phyloP scores from a whole-genome alignment of 129 eudicot species.

The Tanacetum coccineum region DNA sequence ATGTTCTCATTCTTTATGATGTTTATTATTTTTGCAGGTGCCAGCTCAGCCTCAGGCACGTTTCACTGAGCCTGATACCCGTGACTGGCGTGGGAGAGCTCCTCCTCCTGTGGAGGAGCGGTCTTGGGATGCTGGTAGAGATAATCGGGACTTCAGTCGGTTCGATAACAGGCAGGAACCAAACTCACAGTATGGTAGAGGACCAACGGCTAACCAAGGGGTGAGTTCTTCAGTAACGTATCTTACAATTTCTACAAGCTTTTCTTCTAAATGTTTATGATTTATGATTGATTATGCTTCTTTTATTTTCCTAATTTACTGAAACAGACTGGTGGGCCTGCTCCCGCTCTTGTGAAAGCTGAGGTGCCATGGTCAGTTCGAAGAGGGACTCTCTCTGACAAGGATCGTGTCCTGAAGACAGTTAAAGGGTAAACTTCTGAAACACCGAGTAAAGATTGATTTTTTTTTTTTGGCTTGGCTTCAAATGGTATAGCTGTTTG shows the following conservation, averaged over 20 bases:
- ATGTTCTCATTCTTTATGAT: neutral
- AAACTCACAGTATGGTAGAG: slow-evolving; percentile 56
- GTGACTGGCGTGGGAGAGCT: slow-evolving; percentile 97
- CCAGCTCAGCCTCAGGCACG: slow-evolving; percentile 62
- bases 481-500: too few species aligned
- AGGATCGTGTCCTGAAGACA: slow-evolving; percentile 87
- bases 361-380: slow-evolving; percentile 97
- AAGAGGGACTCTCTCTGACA: slow-evolving; percentile 79
- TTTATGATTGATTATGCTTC: neutral
- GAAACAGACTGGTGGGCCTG: slow-evolving; percentile 58
- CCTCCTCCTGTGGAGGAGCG: slow-evolving; percentile 68
- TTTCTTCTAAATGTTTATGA: neutral
- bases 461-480: too few species aligned
- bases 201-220: slow-evolving; percentile 68
- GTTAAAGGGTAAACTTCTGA: slow-evolving; percentile 78
- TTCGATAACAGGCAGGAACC: slow-evolving; percentile 68
- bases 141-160: slow-evolving; percentile 51
- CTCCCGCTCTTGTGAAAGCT: slow-evolving; percentile 80
- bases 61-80: slow-evolving; percentile 81
- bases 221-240: slow-evolving; percentile 22
- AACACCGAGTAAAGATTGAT: neutral
- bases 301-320: neutral
- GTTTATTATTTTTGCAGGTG: slow-evolving; percentile 26
- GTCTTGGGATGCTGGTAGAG: slow-evolving; percentile 73
- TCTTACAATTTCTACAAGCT: neutral